Conservation (phyloP, 331 rosid genomes). For the Pyracantha coccinea region DNA sequence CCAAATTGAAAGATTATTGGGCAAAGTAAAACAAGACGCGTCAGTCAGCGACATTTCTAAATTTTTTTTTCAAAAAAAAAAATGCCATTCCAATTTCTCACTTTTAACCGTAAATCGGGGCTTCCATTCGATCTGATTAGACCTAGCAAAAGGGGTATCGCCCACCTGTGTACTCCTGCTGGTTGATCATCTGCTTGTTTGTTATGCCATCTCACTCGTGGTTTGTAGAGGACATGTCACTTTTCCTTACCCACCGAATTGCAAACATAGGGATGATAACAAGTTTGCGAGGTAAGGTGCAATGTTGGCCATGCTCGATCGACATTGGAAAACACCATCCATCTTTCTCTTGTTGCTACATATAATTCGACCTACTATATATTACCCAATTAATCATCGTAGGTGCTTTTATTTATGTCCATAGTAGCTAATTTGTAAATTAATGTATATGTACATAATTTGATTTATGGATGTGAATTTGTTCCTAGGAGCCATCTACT, state of each 20-base stretch:
- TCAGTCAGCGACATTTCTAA: neutral
- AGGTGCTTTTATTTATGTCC: neutral
- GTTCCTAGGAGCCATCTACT: too few species aligned
- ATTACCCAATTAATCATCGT: neutral
- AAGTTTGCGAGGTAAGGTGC: conserved; percentile 14
- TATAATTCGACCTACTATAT: neutral
- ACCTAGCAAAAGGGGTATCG: conserved; percentile 7
- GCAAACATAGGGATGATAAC: neutral
- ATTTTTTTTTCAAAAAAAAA: too few species aligned
- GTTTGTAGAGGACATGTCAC: conserved; percentile 32
- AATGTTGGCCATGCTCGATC: conserved; percentile 15
- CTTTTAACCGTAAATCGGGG: neutral
- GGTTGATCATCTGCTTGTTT: neutral
- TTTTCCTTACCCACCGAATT: conserved; percentile 29
- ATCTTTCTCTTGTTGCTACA: conserved; percentile 6
- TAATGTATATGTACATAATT: too few species aligned
- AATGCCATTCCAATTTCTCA: neutral
- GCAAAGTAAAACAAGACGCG: neutral
- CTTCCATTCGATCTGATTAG: conserved; percentile 18
- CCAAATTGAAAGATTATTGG: too few species aligned
- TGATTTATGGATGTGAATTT: too few species aligned
- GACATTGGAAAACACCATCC: conserved; percentile 12
- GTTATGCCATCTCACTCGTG: neutral
- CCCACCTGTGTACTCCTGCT: neutral
- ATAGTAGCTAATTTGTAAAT: too few species aligned